Evolutionary conservation across 371 early-diverging fungal species (phyloP).

Genomic region (Mucor racemosus): DNA sequence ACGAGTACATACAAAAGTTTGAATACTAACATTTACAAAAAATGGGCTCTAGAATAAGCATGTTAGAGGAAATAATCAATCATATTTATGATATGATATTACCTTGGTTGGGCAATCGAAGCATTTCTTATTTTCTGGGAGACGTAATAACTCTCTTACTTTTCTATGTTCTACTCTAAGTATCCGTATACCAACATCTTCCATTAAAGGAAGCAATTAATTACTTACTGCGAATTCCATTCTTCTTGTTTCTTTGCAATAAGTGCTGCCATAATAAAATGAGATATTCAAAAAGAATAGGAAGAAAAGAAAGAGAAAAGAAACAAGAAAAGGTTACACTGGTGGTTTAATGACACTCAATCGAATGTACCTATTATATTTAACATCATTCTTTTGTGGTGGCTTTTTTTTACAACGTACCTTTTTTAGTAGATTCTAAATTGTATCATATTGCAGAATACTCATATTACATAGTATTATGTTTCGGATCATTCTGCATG

Average conservation of each 20-base stretch:
- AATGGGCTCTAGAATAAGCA: constrained; percentile 55
- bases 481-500: neutral
- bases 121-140: constrained; percentile 68
- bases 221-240: constrained; percentile 19
- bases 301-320: neutral
- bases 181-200: too few relatives aligned
- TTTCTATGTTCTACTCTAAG: constrained; percentile 21
- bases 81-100: neutral
- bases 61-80: neutral
- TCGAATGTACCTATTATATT: too few relatives aligned
- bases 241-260: constrained; percentile 26
- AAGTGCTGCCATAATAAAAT: constrained; percentile 13
- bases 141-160: constrained; percentile 38
- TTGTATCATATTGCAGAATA: neutral
- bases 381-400: neutral
- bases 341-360: neutral
- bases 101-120: constrained; percentile 71
- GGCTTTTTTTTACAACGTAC: neutral
- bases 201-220: too few relatives aligned
- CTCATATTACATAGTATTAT: neutral
- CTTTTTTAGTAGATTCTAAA: neutral
- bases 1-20: constrained; percentile 66
- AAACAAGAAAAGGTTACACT: neutral
- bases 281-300: neutral
- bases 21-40: constrained; percentile 65